These are phyloP conservation scores for Warburgia ugandensis DNA, from an alignment of 164 flowering plant genomes.

Conservation along the genomic window DNA sequence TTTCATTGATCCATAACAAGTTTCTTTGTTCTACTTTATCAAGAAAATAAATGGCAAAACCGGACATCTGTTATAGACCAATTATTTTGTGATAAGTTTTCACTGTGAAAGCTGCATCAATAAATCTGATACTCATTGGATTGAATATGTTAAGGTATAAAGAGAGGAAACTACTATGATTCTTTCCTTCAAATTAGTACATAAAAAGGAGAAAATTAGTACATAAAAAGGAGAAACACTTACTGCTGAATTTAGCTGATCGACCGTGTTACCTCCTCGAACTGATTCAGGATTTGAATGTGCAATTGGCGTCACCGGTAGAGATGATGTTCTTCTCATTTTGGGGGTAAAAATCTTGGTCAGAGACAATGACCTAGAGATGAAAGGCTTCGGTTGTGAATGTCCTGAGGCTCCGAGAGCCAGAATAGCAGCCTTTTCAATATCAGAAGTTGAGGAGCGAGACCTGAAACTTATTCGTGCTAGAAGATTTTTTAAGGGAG, in stretches of 20 bases:
- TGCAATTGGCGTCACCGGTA: slow-evolving; percentile 65
- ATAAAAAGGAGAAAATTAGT: no score
- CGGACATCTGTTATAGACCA: no score
- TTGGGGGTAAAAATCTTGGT: slow-evolving; percentile 54
- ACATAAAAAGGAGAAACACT: slow-evolving; percentile 22
- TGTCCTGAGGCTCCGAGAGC: slow-evolving; percentile 34
- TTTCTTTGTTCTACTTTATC: no score
- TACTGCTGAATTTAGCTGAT: slow-evolving; percentile 30
- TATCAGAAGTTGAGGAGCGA: slow-evolving; percentile 39
- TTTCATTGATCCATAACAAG: no score
- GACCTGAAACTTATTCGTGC: slow-evolving; percentile 70
- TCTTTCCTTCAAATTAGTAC: not conserved
- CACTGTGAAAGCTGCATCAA: not conserved
- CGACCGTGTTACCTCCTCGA: slow-evolving; percentile 37
- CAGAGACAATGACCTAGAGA: slow-evolving; percentile 55
- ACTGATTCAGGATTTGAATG: slow-evolving; percentile 79
- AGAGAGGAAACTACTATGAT: not conserved
- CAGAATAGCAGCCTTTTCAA: slow-evolving; percentile 59
- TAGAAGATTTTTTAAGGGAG: slow-evolving; percentile 44
- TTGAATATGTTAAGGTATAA: not conserved
- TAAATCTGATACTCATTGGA: not conserved
- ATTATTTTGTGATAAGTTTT: no score
- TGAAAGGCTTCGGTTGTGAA: slow-evolving; percentile 23
- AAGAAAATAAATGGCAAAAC: no score
- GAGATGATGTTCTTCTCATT: slow-evolving; percentile 58